Evolutionary conservation across 441 rosid genomes (phyloP), one percentile per base, ranked within the genome.

Genomic region (Mallotus japonicus): DNA sequence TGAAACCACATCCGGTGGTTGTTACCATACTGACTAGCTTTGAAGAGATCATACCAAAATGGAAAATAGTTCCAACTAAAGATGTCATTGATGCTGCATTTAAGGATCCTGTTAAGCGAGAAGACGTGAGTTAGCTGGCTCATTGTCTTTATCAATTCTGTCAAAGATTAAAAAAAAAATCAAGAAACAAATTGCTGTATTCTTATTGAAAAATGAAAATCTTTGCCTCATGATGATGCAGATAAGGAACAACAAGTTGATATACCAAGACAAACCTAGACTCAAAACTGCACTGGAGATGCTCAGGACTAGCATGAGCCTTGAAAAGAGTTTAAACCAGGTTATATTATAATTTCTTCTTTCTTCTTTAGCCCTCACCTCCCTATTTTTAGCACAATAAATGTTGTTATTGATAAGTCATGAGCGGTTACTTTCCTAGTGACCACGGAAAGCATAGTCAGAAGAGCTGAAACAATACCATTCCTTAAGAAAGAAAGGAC

Each of bases 251-350:
- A 93, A 95, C 84, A 95, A 87, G 79, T 67, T 93, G 82, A 90
- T 95, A 82, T 95, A 95, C 82, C 99, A 95, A 80, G 98, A 93
- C 85, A 95, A 88, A 67, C 99, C 99, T 0, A 83, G 97, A 79
- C 82, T 95, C 55, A 91, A 91, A 83, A 95, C 99, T 5, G 99
- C 98, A 0, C 80, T 95, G 67, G 99, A 93, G 80, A 86, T 93
- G 94, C 97, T 95, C 37, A 73, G 99, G 79, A 86, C 92, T 46
- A 93, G 99, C 91, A 90, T 89, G 88, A 85, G 78, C 76, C 88
- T 95, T 15, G 98, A 95, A 85, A 85, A 84, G 14, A 83, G 85
- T 28, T 84, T 95, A 57, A 80, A 85, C 60, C 84, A 91, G 85
- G 96, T 92, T 15, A 8, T 19, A 1, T 19, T 42, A 59, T 15